These are phyloP conservation scores for Gossypium raimondii DNA, from an alignment of 345 rosid species.

Conservation along the genomic window DNA sequence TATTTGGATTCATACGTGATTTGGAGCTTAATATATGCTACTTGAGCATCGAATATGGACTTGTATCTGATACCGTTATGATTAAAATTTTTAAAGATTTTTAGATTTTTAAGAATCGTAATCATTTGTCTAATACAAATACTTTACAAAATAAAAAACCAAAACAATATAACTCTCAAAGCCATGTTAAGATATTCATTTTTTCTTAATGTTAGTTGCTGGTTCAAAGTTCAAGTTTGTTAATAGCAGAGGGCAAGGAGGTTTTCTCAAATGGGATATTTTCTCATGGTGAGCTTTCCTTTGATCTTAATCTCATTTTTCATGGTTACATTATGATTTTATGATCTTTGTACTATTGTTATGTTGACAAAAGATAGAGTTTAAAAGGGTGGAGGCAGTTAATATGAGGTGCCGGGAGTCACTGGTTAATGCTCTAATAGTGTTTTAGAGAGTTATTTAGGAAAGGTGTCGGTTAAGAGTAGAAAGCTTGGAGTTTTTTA, in stretches of 20 bases:
- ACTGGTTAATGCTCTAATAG: too few species aligned
- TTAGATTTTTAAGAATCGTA: neutral
- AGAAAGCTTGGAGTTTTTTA: too few species aligned
- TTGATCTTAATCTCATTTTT: too few species aligned
- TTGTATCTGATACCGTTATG: neutral
- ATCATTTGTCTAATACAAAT: neutral
- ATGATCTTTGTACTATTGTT: too few species aligned
- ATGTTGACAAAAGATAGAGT: too few species aligned
- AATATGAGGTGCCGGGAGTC: too few species aligned
- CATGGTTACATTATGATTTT: too few species aligned
- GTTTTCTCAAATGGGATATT: conserved; percentile 19
- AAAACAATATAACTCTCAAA: neutral
- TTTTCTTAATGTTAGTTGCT: conserved; percentile 10
- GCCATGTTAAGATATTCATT: neutral
- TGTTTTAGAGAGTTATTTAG: too few species aligned
- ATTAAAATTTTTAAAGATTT: neutral
- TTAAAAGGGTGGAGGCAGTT: too few species aligned
- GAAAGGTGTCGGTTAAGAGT: too few species aligned
- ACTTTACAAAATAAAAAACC: neutral
- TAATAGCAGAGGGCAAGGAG: conserved; percentile 21
- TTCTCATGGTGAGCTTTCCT: conserved; percentile 4
- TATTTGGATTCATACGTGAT: neutral
- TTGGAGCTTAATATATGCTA: too few species aligned
- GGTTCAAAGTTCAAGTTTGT: conserved; percentile 14
- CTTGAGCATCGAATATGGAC: neutral